Evolutionary conservation across 2,329 filamentous ascomycete genomes (phyloP).

Genomic region (Chalara sp.): DNA sequence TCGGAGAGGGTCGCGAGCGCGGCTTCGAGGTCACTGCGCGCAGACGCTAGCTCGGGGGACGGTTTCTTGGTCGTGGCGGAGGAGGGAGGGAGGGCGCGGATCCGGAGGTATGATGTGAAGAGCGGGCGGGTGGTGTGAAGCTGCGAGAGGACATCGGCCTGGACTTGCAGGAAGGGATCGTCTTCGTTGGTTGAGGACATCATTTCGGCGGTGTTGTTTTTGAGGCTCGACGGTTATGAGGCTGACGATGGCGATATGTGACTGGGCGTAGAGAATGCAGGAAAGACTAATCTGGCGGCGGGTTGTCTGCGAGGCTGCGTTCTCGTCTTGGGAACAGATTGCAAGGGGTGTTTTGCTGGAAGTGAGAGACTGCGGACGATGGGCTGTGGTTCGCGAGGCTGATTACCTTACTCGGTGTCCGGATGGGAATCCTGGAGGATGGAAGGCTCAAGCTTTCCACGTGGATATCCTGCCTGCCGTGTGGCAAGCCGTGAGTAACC

Average conservation of each 20-base stretch:
- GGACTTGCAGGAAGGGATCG: slow-evolving; percentile 67
- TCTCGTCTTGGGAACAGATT: too few relatives aligned
- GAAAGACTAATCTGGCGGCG: too few relatives aligned
- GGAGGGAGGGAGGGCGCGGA: slow-evolving; percentile 66
- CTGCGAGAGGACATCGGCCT: slow-evolving; percentile 59
- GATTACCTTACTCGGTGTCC: too few relatives aligned
- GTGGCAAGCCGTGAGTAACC: too few relatives aligned
- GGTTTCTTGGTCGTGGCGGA: slow-evolving; percentile 16
- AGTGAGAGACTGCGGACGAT: too few relatives aligned
- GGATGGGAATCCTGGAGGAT: too few relatives aligned
- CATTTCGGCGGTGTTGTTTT: slow-evolving; percentile 37
- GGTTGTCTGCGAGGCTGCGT: too few relatives aligned
- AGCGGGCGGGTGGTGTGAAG: slow-evolving; percentile 76
- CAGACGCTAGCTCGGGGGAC: slow-evolving; percentile 81
- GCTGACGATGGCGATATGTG: background rate
- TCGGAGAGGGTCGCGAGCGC: slow-evolving; percentile 65
- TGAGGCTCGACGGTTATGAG: background rate
- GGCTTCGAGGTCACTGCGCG: slow-evolving; percentile 59
- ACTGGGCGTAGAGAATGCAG: too few relatives aligned
- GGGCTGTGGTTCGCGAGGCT: too few relatives aligned
- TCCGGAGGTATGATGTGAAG: slow-evolving; percentile 92
- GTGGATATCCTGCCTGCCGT: too few relatives aligned
- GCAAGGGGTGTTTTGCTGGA: too few relatives aligned
- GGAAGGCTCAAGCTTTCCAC: too few relatives aligned
- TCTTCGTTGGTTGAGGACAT: slow-evolving; percentile 63